These are phyloP conservation scores for Phaeosphaeriaceae sp. DNA, from an alignment of 2,329 filamentous ascomycete species.

Conservation along the genomic window DNA sequence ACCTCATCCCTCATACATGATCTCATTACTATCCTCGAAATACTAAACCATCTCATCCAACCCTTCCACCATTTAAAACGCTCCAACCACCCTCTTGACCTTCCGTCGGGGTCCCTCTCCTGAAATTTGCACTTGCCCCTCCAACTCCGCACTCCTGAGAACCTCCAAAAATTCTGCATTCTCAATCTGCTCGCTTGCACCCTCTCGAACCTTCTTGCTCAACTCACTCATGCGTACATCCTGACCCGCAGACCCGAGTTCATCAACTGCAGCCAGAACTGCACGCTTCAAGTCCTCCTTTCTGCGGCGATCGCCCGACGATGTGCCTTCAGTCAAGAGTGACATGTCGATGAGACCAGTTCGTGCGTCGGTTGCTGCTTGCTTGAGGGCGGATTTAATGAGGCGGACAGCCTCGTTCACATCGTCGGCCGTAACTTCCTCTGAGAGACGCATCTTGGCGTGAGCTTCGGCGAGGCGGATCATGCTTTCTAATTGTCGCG, in stretches of 20 bases:
- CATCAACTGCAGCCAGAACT: constrained; percentile 76
- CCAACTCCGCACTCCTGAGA: constrained; percentile 79
- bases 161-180: constrained; percentile 81
- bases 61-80: constrained; percentile 24
- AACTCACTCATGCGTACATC: constrained; percentile 81
- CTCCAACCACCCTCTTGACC: constrained; percentile 70
- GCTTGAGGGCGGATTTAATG: constrained; percentile 93
- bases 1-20: too few relatives aligned
- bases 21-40: too few relatives aligned
- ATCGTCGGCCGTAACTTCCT: constrained; percentile 77
- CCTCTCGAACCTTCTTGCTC: constrained; percentile 71
- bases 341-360: constrained; percentile 97
- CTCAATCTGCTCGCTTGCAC: constrained; percentile 66
- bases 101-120: constrained; percentile 86
- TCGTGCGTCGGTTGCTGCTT: constrained; percentile 91
- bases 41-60: too few relatives aligned
- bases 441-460: constrained; percentile 91
- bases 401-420: constrained; percentile 90
- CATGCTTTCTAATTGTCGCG: constrained; percentile 96
- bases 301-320: constrained; percentile 81
- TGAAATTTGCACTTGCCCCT: constrained; percentile 78
- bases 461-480: constrained; percentile 96
- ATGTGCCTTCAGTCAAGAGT: constrained; percentile 91
- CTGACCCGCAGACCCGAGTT: constrained; percentile 67
- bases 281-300: constrained; percentile 85